Base-by-base conservation (phyloP, 192 early-diverging fungal species). In the Lunasporangiospora selenospora region DNA sequence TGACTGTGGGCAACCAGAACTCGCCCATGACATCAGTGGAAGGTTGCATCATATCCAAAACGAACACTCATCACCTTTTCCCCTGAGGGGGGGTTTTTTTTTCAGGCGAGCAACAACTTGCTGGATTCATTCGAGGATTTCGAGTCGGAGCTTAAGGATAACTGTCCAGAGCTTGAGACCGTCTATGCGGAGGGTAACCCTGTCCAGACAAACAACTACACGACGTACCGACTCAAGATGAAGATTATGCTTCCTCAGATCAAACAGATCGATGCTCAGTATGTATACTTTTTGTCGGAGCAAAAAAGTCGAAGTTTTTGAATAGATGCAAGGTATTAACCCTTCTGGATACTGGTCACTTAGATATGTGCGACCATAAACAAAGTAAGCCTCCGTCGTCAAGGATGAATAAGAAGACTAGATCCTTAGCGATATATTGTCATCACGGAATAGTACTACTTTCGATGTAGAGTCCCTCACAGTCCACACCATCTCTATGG, bases 101-200 rank as follows among this genome's bases (percentile, higher is more conserved):
- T 38, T 23, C 49, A 90, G 88, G 85, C 86, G 21, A 92, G 85
- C 59, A 81, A 81, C 53, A 97, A 97, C 76, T 49, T 87, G 53
- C 77, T 98, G 36, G 80, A 85, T 24, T 86, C 87, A 6, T 93
- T 92, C 52, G 87, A 89, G 16, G 86, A 93, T 48, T 71, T 99
- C 32, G 87, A 95, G 61, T 29, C 50, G 1, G 82, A 92, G 61
- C 76, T 97, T 50, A 73, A 73, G 43, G 79, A 67, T 2, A 53
- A 77, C 19, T 83, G 89, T 38, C 42, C 53, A 23, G 75, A 90
- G 2, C 84, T 94, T 57, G 75, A 85, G 16, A 98, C 96, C 0
- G 89, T 98, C 6, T 99, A 99, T 70, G 80, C 98, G 30, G 97
- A 99, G 76, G 90, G 92, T 42, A 99, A 98, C 70, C 97, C 96